These are phyloP conservation scores for Tricholoma bakamatsutake DNA, from an alignment of 768 basidiomycete species.

Conservation along the genomic window DNA sequence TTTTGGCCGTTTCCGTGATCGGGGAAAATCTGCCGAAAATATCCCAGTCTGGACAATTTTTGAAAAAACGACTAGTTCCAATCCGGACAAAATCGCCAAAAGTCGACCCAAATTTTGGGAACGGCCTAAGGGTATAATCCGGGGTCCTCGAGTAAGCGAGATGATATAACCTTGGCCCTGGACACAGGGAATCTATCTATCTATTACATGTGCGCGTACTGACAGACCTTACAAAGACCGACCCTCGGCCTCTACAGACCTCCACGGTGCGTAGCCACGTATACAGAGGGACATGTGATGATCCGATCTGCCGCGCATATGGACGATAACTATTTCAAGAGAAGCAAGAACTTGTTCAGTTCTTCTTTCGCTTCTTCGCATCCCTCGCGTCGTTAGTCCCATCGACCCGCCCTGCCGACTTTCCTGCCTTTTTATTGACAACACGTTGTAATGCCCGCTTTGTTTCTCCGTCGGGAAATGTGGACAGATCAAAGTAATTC, in stretches of 20 bases:
- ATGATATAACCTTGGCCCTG: no score
- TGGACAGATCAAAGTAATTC: conserved; percentile 61
- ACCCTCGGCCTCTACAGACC: not conserved
- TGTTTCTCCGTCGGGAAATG: conserved; percentile 66
- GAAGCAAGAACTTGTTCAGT: not conserved
- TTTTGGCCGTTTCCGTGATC: no score
- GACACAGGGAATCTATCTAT: not conserved
- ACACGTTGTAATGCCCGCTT: conserved; percentile 58
- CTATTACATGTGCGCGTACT: not conserved
- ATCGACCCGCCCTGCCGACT: conserved; percentile 21
- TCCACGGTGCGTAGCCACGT: not conserved
- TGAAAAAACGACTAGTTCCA: no score
- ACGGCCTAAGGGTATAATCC: no score
- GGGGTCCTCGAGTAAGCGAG: no score
- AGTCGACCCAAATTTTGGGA: no score
- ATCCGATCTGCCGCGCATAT: no score
- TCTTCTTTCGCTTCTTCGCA: conserved; percentile 29
- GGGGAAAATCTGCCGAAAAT: no score
- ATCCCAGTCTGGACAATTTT: no score
- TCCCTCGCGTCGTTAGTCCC: conserved; percentile 21
- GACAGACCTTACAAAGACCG: not conserved
- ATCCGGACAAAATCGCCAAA: no score
- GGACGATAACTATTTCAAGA: no score
- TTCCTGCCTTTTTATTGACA: conserved; percentile 47
- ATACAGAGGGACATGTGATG: not conserved